Conservation (phyloP, 1,284 basidiomycete species). For the Cryptococcus sp. region DNA sequence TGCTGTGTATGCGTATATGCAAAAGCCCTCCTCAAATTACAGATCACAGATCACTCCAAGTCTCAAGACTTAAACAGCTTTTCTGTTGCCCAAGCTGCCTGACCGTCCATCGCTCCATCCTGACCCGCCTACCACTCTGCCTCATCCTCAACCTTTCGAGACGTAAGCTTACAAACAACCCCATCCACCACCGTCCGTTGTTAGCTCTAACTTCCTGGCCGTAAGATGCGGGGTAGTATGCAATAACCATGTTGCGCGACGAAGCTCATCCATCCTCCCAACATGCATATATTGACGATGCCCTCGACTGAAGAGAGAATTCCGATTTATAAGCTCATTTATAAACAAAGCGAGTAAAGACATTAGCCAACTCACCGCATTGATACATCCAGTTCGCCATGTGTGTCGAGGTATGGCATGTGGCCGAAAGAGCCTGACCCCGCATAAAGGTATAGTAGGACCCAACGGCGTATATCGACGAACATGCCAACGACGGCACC, state of each 20-base stretch:
- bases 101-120: too few relatives aligned
- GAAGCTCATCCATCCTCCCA: slow-evolving; percentile 86
- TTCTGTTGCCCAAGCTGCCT: too few relatives aligned
- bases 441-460: slow-evolving; percentile 87
- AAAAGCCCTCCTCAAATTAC: too few relatives aligned
- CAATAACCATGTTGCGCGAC: slow-evolving; percentile 77
- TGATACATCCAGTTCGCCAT: slow-evolving; percentile 90
- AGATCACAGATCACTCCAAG: too few relatives aligned
- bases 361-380: slow-evolving; percentile 68
- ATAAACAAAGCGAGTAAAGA: neutral
- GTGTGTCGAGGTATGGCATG: slow-evolving; percentile 91
- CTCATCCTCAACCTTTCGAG: too few relatives aligned
- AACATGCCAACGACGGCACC: slow-evolving; percentile 85
- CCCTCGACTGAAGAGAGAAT: slow-evolving; percentile 62
- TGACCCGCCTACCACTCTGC: too few relatives aligned
- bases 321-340: slow-evolving; percentile 2
- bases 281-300: slow-evolving; percentile 84
- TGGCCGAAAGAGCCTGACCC: slow-evolving; percentile 84
- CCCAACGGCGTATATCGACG: slow-evolving; percentile 89
- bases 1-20: too few relatives aligned
- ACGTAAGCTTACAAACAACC: slow-evolving; percentile 64
- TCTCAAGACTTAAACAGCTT: too few relatives aligned
- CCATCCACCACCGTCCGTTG: slow-evolving; percentile 91
- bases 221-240: slow-evolving; percentile 89
- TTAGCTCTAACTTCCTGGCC: slow-evolving; percentile 82